Evolutionary conservation across 1,284 basidiomycete species (phyloP).

Genomic region (Cryptococcus sp.): DNA sequence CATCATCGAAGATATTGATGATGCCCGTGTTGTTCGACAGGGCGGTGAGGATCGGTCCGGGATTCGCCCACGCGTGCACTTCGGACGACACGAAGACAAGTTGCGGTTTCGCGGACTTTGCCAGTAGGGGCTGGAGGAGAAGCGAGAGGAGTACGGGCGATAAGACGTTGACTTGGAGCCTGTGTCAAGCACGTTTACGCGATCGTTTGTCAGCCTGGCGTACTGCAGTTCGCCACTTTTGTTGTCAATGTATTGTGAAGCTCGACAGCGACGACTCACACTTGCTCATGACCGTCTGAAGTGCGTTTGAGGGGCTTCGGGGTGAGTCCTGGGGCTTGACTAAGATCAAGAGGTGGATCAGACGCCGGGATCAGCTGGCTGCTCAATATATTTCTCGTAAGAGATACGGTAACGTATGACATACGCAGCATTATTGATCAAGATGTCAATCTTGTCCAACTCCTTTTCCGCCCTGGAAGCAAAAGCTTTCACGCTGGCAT

Average conservation of each 20-base stretch:
- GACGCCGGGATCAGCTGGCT: too few relatives aligned
- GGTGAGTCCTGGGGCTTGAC: too few relatives aligned
- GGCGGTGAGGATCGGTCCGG: neutral
- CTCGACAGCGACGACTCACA: conserved; percentile 1
- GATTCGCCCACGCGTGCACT: neutral
- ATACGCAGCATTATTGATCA: conserved; percentile 11
- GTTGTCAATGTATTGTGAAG: too few relatives aligned
- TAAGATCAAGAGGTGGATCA: too few relatives aligned
- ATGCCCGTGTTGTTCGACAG: neutral
- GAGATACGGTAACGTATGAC: neutral
- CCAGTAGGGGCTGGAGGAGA: conserved; percentile 17
- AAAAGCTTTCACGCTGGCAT: conserved; percentile 8
- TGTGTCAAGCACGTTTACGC: neutral
- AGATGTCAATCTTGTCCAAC: conserved; percentile 11
- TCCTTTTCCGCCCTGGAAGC: conserved; percentile 1
- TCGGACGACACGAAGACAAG: neutral
- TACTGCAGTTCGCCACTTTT: too few relatives aligned
- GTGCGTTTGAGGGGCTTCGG: neutral
- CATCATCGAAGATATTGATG: neutral
- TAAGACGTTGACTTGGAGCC: conserved; percentile 24
- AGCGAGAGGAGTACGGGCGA: conserved; percentile 21
- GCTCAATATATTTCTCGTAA: too few relatives aligned
- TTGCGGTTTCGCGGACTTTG: neutral
- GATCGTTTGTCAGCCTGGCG: neutral
- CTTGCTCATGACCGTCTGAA: conserved; percentile 6